Evolutionary conservation across 129 eudicot genomes (phyloP).

Genomic region (Kitagawia praeruptora): DNA sequence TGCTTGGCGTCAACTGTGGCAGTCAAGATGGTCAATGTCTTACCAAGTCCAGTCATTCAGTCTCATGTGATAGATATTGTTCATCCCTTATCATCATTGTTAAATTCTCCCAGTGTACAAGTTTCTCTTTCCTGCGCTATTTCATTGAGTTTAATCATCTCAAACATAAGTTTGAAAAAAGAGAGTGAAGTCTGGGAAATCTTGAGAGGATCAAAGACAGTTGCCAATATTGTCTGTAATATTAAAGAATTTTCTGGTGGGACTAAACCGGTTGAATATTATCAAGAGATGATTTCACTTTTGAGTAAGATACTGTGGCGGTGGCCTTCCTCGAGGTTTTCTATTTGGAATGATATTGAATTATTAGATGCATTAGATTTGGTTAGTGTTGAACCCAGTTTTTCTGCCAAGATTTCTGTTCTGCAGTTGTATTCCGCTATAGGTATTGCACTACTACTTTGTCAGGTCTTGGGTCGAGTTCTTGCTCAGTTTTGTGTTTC

Average conservation of each 20-base stretch:
- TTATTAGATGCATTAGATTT: conserved; percentile 35
- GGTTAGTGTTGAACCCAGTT: conserved; percentile 34
- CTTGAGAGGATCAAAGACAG: conserved; percentile 39
- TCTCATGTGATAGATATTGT: conserved; percentile 43
- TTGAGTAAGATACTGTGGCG: conserved; percentile 69
- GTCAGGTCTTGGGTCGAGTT: conserved; percentile 11
- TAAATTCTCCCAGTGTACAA: conserved; percentile 39
- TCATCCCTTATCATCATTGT: conserved; percentile 49
- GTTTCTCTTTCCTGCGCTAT: conserved; percentile 56
- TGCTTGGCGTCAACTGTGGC: conserved; percentile 51
- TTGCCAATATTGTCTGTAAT: conserved; percentile 36
- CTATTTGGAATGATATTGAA: conserved; percentile 53
- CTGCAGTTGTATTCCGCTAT: conserved; percentile 66
- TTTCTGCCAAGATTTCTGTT: conserved; percentile 45
- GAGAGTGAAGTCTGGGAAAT: conserved; percentile 58
- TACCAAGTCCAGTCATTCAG: conserved; percentile 51
- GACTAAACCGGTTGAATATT: conserved; percentile 41
- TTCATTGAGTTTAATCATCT: conserved; percentile 49
- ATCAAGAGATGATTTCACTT: conserved; percentile 40
- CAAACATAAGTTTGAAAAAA: conserved; percentile 32
- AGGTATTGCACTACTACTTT: conserved; percentile 38
- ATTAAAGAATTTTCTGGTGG: conserved; percentile 27
- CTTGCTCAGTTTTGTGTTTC: conserved; percentile 12
- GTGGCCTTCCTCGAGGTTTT: conserved; percentile 68
- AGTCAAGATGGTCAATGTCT: conserved; percentile 47